A percentile compares a stretch with the other conserved stretches of the same genome.
These are phyloP conservation scores for Eucalyptus rudis DNA, from an alignment of 345 rosid genomes.

Conservation along the genomic window DNA sequence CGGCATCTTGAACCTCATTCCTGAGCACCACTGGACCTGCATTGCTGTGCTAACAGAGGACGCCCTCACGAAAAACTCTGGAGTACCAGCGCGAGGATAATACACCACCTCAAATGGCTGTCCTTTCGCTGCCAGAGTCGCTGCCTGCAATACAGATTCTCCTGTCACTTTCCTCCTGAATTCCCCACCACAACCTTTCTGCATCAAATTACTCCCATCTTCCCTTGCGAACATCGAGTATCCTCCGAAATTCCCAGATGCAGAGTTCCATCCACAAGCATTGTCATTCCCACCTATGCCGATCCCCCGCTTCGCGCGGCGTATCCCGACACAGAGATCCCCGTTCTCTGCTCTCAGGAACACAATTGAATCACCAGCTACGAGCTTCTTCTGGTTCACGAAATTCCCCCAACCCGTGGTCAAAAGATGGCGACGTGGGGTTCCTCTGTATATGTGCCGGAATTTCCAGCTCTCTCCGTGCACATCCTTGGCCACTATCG, in stretches of 20 bases:
- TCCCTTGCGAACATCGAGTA: constrained; percentile 41
- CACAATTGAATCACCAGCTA: constrained; percentile 91
- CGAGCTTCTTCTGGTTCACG: constrained; percentile 95
- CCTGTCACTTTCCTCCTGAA: constrained; percentile 40
- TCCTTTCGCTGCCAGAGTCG: constrained; percentile 44
- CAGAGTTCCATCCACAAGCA: constrained; percentile 60
- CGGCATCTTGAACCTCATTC: constrained; percentile 96
- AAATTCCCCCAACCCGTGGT: constrained; percentile 99
- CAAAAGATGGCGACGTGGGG: constrained; percentile 89
- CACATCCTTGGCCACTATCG: constrained; percentile 82
- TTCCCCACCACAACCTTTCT: constrained; percentile 23
- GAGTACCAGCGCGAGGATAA: constrained; percentile 77
- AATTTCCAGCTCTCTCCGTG: constrained; percentile 88
- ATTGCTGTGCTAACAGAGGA: constrained; percentile 54
- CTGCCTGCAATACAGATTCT: constrained; percentile 74
- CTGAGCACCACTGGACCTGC: constrained; percentile 74
- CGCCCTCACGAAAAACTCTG: constrained; percentile 80
- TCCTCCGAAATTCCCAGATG: constrained; percentile 34
- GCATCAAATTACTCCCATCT: constrained; percentile 29
- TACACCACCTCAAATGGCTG: constrained; percentile 70
- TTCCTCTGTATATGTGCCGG: constrained; percentile 93
- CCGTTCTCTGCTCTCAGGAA: constrained; percentile 79
- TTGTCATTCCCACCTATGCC: constrained; percentile 47
- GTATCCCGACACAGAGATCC: constrained; percentile 86
- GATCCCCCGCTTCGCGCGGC: constrained; percentile 77